These are phyloP conservation scores for Neolentinus lepideus DNA, from an alignment of 1,284 basidiomycete species.

Conservation along the genomic window DNA sequence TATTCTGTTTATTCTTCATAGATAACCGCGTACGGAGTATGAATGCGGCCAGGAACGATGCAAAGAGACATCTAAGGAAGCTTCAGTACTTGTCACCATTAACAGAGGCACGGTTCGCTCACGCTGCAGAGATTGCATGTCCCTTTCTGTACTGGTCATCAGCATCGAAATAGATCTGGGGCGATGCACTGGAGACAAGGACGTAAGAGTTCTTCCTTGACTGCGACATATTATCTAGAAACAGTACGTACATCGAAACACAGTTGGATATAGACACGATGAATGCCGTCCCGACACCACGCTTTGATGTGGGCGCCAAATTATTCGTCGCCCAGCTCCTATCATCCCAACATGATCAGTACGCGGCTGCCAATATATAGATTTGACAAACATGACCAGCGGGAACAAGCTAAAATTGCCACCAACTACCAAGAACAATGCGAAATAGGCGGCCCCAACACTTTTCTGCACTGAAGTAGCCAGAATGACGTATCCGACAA, in stretches of 20 bases:
- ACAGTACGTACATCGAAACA: slow-evolving; percentile 39
- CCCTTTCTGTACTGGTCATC: slow-evolving; percentile 41
- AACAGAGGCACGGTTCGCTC: slow-evolving; percentile 8
- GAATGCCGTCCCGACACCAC: slow-evolving; percentile 51
- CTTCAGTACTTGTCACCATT: background rate
- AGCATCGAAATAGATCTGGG: slow-evolving; percentile 51
- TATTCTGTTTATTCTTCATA: slow-evolving; percentile 29
- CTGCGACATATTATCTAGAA: background rate
- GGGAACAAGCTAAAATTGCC: slow-evolving; percentile 50
- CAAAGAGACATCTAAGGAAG: slow-evolving; percentile 29
- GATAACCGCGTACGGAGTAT: slow-evolving; percentile 33
- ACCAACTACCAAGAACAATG: slow-evolving; percentile 46
- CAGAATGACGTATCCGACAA: slow-evolving; percentile 44
- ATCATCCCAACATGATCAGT: background rate
- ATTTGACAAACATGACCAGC: slow-evolving; percentile 40
- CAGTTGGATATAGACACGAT: slow-evolving; percentile 51
- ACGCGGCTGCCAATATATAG: background rate
- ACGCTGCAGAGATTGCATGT: slow-evolving; percentile 46
- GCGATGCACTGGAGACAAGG: slow-evolving; percentile 33
- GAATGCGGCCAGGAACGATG: slow-evolving; percentile 33
- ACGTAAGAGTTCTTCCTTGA: background rate
- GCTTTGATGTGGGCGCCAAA: slow-evolving; percentile 49
- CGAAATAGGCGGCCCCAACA: slow-evolving; percentile 47
- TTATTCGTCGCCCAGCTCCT: slow-evolving; percentile 54
- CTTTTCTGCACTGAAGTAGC: slow-evolving; percentile 41